Conservation (phyloP, 2,329 filamentous ascomycete species). For the Colletotrichum sp. region DNA sequence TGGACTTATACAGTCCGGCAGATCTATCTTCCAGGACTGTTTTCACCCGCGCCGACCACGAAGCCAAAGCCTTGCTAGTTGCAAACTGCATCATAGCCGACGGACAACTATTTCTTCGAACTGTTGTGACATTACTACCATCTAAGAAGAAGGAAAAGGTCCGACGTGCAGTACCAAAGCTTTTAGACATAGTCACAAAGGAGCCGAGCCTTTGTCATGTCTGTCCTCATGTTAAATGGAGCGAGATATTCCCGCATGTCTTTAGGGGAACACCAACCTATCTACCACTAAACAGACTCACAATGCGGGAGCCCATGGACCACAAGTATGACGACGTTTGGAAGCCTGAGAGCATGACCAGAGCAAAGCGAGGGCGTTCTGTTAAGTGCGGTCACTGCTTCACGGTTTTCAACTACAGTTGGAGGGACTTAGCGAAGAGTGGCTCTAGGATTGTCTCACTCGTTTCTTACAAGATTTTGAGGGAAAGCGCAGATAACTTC, state of each 20-base stretch:
- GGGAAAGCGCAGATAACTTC: no score
- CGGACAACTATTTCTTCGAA: fast-evolving
- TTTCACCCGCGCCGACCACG: fast-evolving
- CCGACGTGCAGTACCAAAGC: fast-evolving
- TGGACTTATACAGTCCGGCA: fast-evolving
- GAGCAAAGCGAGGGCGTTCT: neutral
- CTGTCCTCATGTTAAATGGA: fast-evolving
- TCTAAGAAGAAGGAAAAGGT: fast-evolving
- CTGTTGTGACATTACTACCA: neutral
- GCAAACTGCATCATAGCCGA: fast-evolving
- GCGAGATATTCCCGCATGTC: neutral
- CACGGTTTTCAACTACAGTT: neutral
- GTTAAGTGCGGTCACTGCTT: fast-evolving
- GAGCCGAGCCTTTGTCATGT: fast-evolving
- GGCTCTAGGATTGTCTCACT: neutral
- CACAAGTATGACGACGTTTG: neutral
- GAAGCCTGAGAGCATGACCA: fast-evolving
- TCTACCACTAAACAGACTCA: fast-evolving
- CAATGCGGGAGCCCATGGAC: fast-evolving
- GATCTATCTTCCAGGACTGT: fast-evolving
- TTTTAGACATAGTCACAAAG: fast-evolving
- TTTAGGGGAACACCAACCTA: fast-evolving
- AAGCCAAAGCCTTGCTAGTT: fast-evolving
- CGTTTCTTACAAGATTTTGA: neutral
- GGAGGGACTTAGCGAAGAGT: fast-evolving